phyloP scores from a whole-genome alignment of 345 rosid genomes.

The Chamaenerion angustifolium region DNA sequence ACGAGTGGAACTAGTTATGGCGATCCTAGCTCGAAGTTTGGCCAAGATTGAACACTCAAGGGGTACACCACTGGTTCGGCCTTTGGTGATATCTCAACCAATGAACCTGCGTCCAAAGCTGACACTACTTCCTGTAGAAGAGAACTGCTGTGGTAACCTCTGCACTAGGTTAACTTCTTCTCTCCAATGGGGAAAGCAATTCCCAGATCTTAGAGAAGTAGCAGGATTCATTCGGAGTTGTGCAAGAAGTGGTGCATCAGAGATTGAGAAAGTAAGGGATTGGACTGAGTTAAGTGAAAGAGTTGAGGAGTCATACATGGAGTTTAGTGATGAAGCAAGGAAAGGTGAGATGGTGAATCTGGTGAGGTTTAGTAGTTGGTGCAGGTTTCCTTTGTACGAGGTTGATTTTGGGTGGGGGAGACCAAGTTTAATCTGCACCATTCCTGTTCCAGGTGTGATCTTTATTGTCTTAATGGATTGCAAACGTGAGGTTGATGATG shows the following conservation, averaged over 20 bases:
- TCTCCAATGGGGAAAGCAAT: background rate
- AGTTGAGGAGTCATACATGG: background rate
- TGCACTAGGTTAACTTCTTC: background rate
- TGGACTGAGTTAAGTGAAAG: slow-evolving; percentile 2
- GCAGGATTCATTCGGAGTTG: slow-evolving; percentile 7
- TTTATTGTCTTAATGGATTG: background rate
- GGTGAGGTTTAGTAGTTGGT: slow-evolving; percentile 19
- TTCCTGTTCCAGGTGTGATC: background rate
- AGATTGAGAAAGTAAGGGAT: background rate
- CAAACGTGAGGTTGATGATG: background rate
- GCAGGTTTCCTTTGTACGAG: slow-evolving; percentile 26
- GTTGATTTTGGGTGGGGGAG: slow-evolving; percentile 47
- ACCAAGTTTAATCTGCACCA: background rate
- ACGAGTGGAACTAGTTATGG: slow-evolving; percentile 10
- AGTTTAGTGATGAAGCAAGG: background rate
- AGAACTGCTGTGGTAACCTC: background rate
- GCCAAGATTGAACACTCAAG: background rate
- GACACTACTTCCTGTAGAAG: background rate
- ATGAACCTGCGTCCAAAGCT: slow-evolving; percentile 1
- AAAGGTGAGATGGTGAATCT: slow-evolving; percentile 9
- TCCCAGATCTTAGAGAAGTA: slow-evolving; percentile 8
- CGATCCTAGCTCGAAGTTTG: slow-evolving; percentile 13
- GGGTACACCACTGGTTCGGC: too few species aligned
- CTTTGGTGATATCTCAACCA: background rate
- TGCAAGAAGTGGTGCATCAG: slow-evolving; percentile 1